Evolutionary conservation across 2,329 filamentous ascomycete species (phyloP).

Genomic region (Aspergillus eucalypticola): DNA sequence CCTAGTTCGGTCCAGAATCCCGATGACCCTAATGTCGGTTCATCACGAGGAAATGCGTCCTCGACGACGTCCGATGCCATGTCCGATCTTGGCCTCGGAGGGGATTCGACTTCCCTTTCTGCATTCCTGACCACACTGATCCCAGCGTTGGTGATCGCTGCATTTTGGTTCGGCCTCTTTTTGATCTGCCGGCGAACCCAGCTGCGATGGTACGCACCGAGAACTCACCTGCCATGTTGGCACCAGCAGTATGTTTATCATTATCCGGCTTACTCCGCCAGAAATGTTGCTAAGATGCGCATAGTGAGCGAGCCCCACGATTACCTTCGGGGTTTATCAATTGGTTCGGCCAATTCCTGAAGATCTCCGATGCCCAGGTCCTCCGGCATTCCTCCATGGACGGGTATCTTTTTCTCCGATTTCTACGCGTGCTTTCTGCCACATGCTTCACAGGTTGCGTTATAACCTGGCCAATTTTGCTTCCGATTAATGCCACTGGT

Average conservation of each 20-base stretch:
- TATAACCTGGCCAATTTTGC: slow-evolving; percentile 84
- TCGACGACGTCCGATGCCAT: slow-evolving; percentile 35
- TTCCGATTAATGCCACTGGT: slow-evolving; percentile 85
- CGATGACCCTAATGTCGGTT: slow-evolving; percentile 45
- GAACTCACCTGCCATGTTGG: slow-evolving; percentile 45
- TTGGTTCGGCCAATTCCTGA: slow-evolving; percentile 56
- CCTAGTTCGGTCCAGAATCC: slow-evolving; percentile 30
- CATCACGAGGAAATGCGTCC: slow-evolving; percentile 42
- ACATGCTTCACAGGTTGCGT: slow-evolving; percentile 79
- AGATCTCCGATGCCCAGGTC: slow-evolving; percentile 71
- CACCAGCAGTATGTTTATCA: slow-evolving; percentile 38
- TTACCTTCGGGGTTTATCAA: slow-evolving; percentile 51
- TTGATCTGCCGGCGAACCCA: slow-evolving; percentile 48
- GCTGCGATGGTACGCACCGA: slow-evolving; percentile 49
- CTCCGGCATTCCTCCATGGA: slow-evolving; percentile 89
- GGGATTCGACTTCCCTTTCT: slow-evolving; percentile 52
- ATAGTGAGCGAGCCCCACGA: slow-evolving; percentile 51
- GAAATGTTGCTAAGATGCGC: background rate
- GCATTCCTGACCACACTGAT: slow-evolving; percentile 51
- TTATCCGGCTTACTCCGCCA: background rate
- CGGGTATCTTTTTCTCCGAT: slow-evolving; percentile 87
- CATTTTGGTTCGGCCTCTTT: slow-evolving; percentile 48
- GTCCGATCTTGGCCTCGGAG: slow-evolving; percentile 30
- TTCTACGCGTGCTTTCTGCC: slow-evolving; percentile 73
- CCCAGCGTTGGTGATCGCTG: slow-evolving; percentile 48